Conservation (phyloP, 2,329 filamentous ascomycete species). For the Arthrinium puccinioides region DNA sequence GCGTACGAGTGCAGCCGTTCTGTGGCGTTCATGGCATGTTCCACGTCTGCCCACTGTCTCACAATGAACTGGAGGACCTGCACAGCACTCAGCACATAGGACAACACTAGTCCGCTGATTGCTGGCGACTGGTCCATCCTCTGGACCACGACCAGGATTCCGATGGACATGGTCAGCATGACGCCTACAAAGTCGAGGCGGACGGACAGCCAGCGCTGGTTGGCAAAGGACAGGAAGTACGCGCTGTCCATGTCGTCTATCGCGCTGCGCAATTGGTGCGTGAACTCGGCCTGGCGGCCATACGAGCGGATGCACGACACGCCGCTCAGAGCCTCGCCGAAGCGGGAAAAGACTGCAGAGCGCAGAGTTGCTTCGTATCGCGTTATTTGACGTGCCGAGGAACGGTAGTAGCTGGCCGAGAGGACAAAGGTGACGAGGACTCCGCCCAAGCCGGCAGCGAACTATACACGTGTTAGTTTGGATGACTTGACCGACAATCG, state of each 20-base stretch:
- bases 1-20: constrained; percentile 62
- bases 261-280: constrained; percentile 41
- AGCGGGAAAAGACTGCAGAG: constrained; percentile 56
- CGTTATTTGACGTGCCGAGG: constrained; percentile 61
- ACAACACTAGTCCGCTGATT: constrained; percentile 58
- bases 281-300: constrained; percentile 52
- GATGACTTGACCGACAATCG: constrained; percentile 37
- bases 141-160: constrained; percentile 58
- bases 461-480: neutral
- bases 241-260: constrained; percentile 62
- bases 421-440: constrained; percentile 53
- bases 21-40: constrained; percentile 65
- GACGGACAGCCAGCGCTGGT: constrained; percentile 59
- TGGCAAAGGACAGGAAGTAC: constrained; percentile 61
- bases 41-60: constrained; percentile 59
- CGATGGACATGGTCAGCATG: constrained; percentile 53
- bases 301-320: constrained; percentile 59
- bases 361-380: constrained; percentile 60
- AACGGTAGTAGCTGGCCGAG: constrained; percentile 56
- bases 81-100: constrained; percentile 59
- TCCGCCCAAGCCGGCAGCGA: constrained; percentile 35
- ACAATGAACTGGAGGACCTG: constrained; percentile 64
- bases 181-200: constrained; percentile 57
- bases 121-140: constrained; percentile 55
- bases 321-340: constrained; percentile 56